Evolutionary conservation across 2,329 filamentous ascomycete species (phyloP).

Genomic region (Paecilomyces dactylethromorphus): DNA sequence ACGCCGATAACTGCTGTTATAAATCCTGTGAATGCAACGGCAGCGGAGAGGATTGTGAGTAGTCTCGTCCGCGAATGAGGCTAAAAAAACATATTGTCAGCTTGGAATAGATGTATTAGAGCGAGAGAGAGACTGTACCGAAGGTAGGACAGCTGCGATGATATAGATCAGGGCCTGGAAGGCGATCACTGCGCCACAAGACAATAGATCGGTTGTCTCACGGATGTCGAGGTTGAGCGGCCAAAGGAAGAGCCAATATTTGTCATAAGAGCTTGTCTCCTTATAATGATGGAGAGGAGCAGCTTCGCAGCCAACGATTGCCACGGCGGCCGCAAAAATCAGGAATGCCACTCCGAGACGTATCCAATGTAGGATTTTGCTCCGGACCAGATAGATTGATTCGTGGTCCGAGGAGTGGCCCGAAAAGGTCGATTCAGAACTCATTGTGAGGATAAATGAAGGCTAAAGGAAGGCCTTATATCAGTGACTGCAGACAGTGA

Average conservation of each 20-base stretch:
- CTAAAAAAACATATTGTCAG: constrained; percentile 11
- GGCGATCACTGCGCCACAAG: constrained; percentile 30
- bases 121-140: constrained; percentile 17
- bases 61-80: constrained; percentile 27
- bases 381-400: constrained; percentile 27
- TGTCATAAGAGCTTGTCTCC: constrained; percentile 25
- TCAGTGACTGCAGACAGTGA: background rate
- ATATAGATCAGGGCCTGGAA: constrained; percentile 27
- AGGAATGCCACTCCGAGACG: constrained; percentile 28
- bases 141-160: constrained; percentile 24
- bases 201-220: constrained; percentile 30
- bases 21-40: constrained; percentile 28
- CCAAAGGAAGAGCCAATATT: constrained; percentile 33
- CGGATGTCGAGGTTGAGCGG: constrained; percentile 35
- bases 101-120: background rate
- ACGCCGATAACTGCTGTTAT: constrained; percentile 27
- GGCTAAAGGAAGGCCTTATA: constrained; percentile 1
- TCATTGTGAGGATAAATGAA: constrained; percentile 15
- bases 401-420: constrained; percentile 31
- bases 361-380: constrained; percentile 23
- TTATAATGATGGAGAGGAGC: constrained; percentile 35
- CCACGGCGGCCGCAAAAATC: constrained; percentile 21
- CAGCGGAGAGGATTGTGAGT: constrained; percentile 26
- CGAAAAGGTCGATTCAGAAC: constrained; percentile 17
- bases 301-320: constrained; percentile 29